These are phyloP conservation scores for Pleurotus tuoliensis DNA, from an alignment of 768 basidiomycete genomes.

Conservation along the genomic window DNA sequence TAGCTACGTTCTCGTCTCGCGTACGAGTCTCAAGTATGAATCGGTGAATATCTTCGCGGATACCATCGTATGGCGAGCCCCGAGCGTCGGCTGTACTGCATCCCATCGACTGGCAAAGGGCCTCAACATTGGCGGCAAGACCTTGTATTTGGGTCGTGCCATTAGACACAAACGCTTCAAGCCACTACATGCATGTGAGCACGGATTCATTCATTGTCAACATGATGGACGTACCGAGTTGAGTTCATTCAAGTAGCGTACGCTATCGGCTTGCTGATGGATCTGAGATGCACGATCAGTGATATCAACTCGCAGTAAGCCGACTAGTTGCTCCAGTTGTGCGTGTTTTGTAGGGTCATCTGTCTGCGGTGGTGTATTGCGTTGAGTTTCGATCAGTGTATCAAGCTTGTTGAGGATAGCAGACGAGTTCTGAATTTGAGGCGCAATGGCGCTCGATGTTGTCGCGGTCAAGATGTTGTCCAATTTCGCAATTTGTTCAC, in stretches of 20 bases:
- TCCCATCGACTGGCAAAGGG: constrained; percentile 54
- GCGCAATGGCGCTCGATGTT: no score
- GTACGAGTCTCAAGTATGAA: constrained; percentile 28
- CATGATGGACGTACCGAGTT: constrained; percentile 48
- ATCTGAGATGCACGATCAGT: constrained; percentile 43
- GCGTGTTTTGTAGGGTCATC: background rate
- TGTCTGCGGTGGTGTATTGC: background rate
- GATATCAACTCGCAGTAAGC: constrained; percentile 43
- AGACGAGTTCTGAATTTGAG: constrained; percentile 23
- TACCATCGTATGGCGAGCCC: constrained; percentile 24
- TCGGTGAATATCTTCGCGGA: constrained; percentile 23
- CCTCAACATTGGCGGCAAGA: constrained; percentile 56
- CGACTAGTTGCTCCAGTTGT: constrained; percentile 42
- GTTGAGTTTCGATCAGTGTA: constrained; percentile 24
- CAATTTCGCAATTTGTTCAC: background rate
- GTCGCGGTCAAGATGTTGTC: background rate
- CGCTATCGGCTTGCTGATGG: constrained; percentile 71
- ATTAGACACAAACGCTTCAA: constrained; percentile 77
- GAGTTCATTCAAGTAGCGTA: constrained; percentile 75
- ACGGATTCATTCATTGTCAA: background rate
- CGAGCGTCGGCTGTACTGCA: constrained; percentile 17
- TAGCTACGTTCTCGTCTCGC: constrained; percentile 30
- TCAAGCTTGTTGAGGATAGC: constrained; percentile 28
- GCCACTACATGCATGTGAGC: constrained; percentile 47
- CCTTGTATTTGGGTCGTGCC: constrained; percentile 70